Evolutionary conservation across 306 rosid genomes (phyloP), one percentile per base, ranked within the genome.

Genomic region (Geum urbanum): DNA sequence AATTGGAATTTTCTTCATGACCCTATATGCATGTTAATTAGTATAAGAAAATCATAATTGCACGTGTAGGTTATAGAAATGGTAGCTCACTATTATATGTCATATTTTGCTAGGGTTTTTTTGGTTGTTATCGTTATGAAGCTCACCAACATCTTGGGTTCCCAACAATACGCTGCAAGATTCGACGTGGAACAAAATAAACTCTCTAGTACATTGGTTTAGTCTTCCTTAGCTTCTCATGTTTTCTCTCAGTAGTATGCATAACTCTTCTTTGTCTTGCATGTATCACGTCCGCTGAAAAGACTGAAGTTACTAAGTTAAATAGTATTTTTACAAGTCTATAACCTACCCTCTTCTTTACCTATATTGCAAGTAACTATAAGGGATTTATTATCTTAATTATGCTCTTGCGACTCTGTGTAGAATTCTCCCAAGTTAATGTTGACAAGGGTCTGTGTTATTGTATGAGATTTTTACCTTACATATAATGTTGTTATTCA

Each of bases 91-190:
- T 41, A 32, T 10, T 35, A 18, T 24, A 24, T 9, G 5, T 35
- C 67, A 18, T 40, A 41, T 35, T 69, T 50, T 75, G 54, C 55
- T 41, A 88, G 98, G 98, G 73, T 24, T 94, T 94, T 94, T 94
- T 95, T 8, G 97, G 98, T 20, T 94, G 98, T 75, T 97, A 90
- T 75, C 98, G 96, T 35, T 90, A 84, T 0, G 98, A 94, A 70
- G 98, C 98, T 72, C 98, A 90, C 78, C 98, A 94, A 53, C 88
- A 80, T 58, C 94, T 90, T 32, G 96, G 97, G 37, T 92, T 94
- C 63, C 89, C 96, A 14, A 90, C 96, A 68, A 94, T 94, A 59
- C 90, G 96, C 7, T 88, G 97, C 81, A 90, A 90, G 85, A 78
- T 94, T 66, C 91, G 98, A 2, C 94, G 97, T 0, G 98, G 96